These are phyloP conservation scores for Kluyveromyces marxianus DNA, from an alignment of 1,139 yeast species.

Conservation along the genomic window DNA sequence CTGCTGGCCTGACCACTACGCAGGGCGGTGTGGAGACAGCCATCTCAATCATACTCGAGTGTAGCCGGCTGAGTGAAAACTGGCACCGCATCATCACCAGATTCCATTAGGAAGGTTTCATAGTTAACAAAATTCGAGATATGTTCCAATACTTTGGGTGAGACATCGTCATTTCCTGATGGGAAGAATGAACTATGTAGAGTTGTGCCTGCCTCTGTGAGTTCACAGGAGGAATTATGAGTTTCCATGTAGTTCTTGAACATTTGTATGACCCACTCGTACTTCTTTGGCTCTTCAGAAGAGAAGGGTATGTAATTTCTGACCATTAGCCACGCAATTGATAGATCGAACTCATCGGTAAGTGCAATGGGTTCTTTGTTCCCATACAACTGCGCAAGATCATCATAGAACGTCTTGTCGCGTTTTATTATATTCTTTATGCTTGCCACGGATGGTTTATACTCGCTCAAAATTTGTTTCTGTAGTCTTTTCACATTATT, in stretches of 20 bases:
- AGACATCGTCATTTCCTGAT: not conserved
- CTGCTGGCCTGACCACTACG: no score
- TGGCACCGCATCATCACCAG: not conserved
- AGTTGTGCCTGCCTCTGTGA: slow-evolving; percentile 6
- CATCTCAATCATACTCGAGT: no score
- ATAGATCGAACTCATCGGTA: slow-evolving; percentile 7
- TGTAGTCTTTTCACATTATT: slow-evolving; percentile 18
- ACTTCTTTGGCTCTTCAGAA: not conserved
- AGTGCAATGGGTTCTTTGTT: slow-evolving; percentile 14
- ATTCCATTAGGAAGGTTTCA: not conserved
- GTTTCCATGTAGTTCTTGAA: slow-evolving; percentile 4
- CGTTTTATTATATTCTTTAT: slow-evolving; percentile 20
- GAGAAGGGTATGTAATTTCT: not conserved
- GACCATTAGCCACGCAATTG: not conserved
- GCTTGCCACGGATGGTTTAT: slow-evolving; percentile 18
- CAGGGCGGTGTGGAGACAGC: no score
- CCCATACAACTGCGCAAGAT: slow-evolving; percentile 13
- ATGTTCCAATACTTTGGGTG: not conserved
- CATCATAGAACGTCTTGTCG: slow-evolving; percentile 17
- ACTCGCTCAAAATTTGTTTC: slow-evolving; percentile 14
- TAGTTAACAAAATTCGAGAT: not conserved
- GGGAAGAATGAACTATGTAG: slow-evolving; percentile 10
- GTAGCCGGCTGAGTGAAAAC: not conserved
- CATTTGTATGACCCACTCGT: slow-evolving; percentile 14
- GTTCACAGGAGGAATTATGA: not conserved